Conservation (phyloP, 371 early-diverging fungal species). For the Mycotypha africana region DNA sequence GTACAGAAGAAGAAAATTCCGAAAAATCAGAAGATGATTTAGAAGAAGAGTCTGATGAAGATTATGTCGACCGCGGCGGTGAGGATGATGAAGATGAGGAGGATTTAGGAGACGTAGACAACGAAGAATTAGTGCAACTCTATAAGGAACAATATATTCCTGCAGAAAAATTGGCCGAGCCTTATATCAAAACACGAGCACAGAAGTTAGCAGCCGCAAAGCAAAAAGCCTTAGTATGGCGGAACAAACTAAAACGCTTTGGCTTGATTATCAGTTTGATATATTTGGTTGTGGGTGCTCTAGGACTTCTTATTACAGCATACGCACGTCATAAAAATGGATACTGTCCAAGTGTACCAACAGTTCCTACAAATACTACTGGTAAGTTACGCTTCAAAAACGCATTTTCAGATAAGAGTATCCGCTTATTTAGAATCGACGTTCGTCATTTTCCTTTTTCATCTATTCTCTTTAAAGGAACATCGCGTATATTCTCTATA, state of each 20-base stretch:
- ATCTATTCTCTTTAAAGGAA: too few species aligned
- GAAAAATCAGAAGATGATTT: not conserved
- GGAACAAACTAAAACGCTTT: not conserved
- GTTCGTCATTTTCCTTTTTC: too few species aligned
- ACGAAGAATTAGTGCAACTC: slow-evolving; percentile 5
- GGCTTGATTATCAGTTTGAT: not conserved
- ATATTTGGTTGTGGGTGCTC: not conserved
- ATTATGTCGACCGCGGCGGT: slow-evolving; percentile 1
- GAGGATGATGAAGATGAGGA: slow-evolving; percentile 5
- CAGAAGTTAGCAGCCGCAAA: not conserved
- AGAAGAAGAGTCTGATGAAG: slow-evolving; percentile 2
- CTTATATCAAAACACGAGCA: slow-evolving; percentile 1
- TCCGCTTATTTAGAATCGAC: too few species aligned
- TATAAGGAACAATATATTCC: slow-evolving; percentile 10
- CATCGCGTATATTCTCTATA: slow-evolving; percentile 3
- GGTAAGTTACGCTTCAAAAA: too few species aligned
- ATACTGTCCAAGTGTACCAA: slow-evolving; percentile 5
- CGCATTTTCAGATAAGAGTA: too few species aligned
- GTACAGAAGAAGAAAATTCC: not conserved
- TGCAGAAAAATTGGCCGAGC: slow-evolving; percentile 1
- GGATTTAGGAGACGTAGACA: slow-evolving; percentile 4
- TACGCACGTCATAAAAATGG: slow-evolving; percentile 12
- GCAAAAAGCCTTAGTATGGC: slow-evolving; percentile 1
- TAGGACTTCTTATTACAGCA: slow-evolving; percentile 2
- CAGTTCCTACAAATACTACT: not conserved